These are phyloP conservation scores for Kalanchoe fedtschenkoi DNA, from an alignment of 164 flowering plant genomes.

Conservation along the genomic window DNA sequence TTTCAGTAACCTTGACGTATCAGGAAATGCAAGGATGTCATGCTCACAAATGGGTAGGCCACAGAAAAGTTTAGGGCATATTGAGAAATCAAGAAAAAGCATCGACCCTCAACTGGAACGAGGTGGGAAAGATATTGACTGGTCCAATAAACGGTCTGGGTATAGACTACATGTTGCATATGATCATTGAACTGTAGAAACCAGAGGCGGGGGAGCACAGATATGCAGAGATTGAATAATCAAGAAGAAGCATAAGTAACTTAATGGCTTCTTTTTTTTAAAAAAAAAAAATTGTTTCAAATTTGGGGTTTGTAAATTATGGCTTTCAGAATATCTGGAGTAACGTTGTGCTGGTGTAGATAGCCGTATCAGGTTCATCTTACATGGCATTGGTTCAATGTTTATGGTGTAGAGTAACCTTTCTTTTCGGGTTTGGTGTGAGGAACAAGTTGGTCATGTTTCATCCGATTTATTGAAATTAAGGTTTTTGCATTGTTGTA, in stretches of 20 bases:
- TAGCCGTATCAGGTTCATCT: not conserved
- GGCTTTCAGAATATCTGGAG: not conserved
- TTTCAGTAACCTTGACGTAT: not conserved
- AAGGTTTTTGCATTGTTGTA: no score
- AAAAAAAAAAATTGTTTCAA: not conserved
- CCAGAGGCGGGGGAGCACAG: not conserved
- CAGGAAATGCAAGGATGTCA: constrained; percentile 1
- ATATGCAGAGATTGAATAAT: not conserved
- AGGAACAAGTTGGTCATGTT: not conserved
- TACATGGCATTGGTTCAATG: not conserved
- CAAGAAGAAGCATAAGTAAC: not conserved
- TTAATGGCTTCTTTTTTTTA: not conserved
- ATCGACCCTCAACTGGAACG: not conserved
- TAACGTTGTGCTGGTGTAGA: not conserved
- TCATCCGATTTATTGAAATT: not conserved
- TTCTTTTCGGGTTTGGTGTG: not conserved
- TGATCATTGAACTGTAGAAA: constrained; percentile 2
- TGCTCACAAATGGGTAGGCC: not conserved
- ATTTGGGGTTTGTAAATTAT: constrained; percentile 4
- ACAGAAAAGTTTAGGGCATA: not conserved
- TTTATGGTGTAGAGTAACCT: no score
- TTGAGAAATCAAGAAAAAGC: not conserved
- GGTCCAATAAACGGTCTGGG: not conserved
- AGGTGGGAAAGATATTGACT: not conserved
- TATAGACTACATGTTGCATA: not conserved